These are phyloP conservation scores for Hemisphaericaspora xylofermentans DNA, from an alignment of 1,139 yeast genomes.

Conservation along the genomic window DNA sequence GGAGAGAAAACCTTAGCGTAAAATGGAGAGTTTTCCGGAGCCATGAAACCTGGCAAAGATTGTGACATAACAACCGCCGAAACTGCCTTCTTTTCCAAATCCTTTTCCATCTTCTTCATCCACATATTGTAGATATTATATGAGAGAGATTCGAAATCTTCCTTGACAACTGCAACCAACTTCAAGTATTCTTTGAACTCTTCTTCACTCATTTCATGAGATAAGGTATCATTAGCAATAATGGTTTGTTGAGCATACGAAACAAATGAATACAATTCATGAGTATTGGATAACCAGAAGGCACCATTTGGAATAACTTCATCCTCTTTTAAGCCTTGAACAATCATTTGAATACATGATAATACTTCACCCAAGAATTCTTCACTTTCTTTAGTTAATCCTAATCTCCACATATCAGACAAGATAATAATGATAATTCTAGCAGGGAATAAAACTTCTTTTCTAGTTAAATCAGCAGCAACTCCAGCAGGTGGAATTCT, in stretches of 20 bases:
- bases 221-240: slow-evolving; percentile 73
- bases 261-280: slow-evolving; percentile 91
- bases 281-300: slow-evolving; percentile 96
- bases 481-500: slow-evolving; percentile 85
- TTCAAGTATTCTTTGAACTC: slow-evolving; percentile 90
- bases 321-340: slow-evolving; percentile 70
- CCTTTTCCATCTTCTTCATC: slow-evolving; percentile 95
- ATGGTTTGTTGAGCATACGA: slow-evolving; percentile 91
- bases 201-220: slow-evolving; percentile 83
- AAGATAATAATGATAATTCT: slow-evolving; percentile 88
- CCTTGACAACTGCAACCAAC: slow-evolving; percentile 87
- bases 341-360: slow-evolving; percentile 82
- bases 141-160: slow-evolving; percentile 89
- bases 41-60: slow-evolving; percentile 93
- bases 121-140: slow-evolving; percentile 95
- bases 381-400: slow-evolving; percentile 90
- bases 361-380: slow-evolving; percentile 87
- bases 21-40: slow-evolving; percentile 84
- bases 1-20: slow-evolving; percentile 80
- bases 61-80: slow-evolving; percentile 94
- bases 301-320: slow-evolving; percentile 92
- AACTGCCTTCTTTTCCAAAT: slow-evolving; percentile 86
- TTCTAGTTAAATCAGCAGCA: slow-evolving; percentile 77
- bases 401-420: slow-evolving; percentile 98
- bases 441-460: slow-evolving; percentile 95